Base-by-base conservation (phyloP, 495 filamentous ascomycete species). In the Zalerion maritima region DNA sequence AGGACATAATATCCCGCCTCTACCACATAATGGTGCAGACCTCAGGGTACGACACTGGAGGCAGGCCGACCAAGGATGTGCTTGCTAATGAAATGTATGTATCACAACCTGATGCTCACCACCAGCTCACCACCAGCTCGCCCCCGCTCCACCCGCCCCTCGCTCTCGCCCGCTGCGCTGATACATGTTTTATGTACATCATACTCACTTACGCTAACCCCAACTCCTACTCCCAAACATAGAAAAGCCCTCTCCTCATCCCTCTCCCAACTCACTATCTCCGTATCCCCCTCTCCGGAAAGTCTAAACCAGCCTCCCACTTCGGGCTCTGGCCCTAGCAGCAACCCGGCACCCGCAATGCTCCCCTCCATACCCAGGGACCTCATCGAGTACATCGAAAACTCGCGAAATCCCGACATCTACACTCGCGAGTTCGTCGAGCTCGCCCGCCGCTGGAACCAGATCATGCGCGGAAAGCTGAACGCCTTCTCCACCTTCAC, bases 401-500 rank as follows among this genome's bases (percentile, higher is more conserved):
- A 78, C 29, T 75, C 83, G 8, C 78, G 89, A 24, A 99, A 99
- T 58, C 89, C 89, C 9, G 87, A 96, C 50, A 93, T 99, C 55
- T 99, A 94, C 63, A 96, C 87, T 30, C 70, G 89, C 21, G 86
- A 96, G 58, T 93, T 94, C 45, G 84, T 96, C 26, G 91, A 97
- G 71, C 61, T 82, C 12, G 81, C 83, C 14, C 71, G 87, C 50
- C 67, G 74, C 38, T 62, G 69, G 18, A 96, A 96, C 49, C 86
- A 93, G 57, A 64, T 77, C 34, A 55, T 87, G 43, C 78, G 79
- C 43, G 89, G 89, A 13, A 85, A 84, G 63, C 68, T 65, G 48
- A 65, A 73, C 55, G 91, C 84, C 11, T 94, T 92, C 56, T 59
- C 61, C 3, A 46, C 50, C 11, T 92, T 99, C 47, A 58, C 81